These are phyloP conservation scores for Pythium dissimile DNA, from an alignment of 352 stramenopile species.

Conservation along the genomic window DNA sequence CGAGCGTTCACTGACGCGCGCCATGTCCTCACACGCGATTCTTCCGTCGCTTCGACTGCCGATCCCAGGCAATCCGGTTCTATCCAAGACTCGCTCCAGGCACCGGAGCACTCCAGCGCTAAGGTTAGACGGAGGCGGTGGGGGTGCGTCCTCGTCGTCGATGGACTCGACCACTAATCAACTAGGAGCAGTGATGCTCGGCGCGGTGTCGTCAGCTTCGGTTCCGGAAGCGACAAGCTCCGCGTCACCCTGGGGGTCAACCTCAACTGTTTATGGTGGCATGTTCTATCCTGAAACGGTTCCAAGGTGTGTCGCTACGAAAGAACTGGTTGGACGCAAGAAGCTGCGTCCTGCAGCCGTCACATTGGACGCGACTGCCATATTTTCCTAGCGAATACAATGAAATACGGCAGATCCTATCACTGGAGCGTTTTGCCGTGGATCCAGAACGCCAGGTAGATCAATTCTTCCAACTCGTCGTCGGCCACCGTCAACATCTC, in stretches of 20 bases:
- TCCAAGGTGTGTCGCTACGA: too few species aligned
- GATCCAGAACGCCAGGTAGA: constrained; percentile 76
- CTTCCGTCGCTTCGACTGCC: constrained; percentile 12
- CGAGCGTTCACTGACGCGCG: not conserved
- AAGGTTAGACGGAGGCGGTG: not conserved
- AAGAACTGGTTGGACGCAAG: constrained; percentile 15
- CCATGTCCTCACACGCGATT: constrained; percentile 16
- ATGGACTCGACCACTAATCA: constrained; percentile 28
- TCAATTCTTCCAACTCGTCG: constrained; percentile 30
- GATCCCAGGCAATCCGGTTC: not conserved
- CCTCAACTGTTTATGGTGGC: not conserved
- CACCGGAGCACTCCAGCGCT: constrained; percentile 2
- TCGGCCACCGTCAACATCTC: constrained; percentile 43
- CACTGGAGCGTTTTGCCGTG: constrained; percentile 50
- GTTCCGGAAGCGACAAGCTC: constrained; percentile 9
- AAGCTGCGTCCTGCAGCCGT: constrained; percentile 26
- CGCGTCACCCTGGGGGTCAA: not conserved
- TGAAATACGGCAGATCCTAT: not conserved
- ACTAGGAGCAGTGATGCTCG: constrained; percentile 29
- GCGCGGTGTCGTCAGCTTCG: constrained; percentile 13
- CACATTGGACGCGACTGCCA: constrained; percentile 22
- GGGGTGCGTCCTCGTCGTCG: not conserved
- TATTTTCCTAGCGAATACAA: too few species aligned
- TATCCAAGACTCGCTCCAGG: not conserved
- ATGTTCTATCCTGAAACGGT: not conserved